Conservation (phyloP, 2,329 filamentous ascomycete genomes). For the Scortechinia acanthostroma region DNA sequence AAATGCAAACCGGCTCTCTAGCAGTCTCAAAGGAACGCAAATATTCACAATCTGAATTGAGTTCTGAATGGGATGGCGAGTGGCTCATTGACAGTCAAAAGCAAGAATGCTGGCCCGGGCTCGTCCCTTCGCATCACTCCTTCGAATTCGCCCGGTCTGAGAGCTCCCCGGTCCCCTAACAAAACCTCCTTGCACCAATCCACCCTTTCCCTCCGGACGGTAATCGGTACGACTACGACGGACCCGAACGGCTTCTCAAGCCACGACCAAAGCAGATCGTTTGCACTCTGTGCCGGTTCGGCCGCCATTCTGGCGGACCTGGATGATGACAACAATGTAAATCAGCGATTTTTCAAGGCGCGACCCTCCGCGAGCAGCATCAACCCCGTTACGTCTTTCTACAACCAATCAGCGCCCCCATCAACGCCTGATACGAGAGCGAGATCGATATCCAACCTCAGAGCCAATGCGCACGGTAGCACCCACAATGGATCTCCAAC, state of each 20-base stretch:
- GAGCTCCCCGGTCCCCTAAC: constrained; percentile 34
- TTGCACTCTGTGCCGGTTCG: constrained; percentile 56
- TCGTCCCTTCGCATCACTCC: constrained; percentile 34
- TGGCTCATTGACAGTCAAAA: background rate
- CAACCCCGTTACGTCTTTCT: constrained; percentile 41
- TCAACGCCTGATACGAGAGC: constrained; percentile 35
- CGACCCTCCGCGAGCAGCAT: constrained; percentile 41
- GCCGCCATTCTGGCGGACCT: constrained; percentile 51
- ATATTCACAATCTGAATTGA: too few relatives aligned
- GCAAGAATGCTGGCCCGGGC: constrained; percentile 7
- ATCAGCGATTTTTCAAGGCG: constrained; percentile 55
- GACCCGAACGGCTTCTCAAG: constrained; percentile 52
- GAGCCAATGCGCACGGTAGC: constrained; percentile 17
- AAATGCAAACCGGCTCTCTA: too few relatives aligned
- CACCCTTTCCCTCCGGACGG: constrained; percentile 42
- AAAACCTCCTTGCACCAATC: constrained; percentile 30
- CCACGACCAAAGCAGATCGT: constrained; percentile 38
- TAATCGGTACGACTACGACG: constrained; percentile 55
- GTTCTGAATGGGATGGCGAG: background rate
- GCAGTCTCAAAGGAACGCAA: too few relatives aligned
- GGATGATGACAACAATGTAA: constrained; percentile 38
- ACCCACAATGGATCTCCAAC: background rate
- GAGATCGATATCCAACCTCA: constrained; percentile 30
- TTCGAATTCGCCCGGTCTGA: constrained; percentile 40
- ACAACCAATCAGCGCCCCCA: constrained; percentile 41